These are phyloP conservation scores for Podospora pseudopauciseta DNA, from an alignment of 495 filamentous ascomycete genomes.

Conservation along the genomic window DNA sequence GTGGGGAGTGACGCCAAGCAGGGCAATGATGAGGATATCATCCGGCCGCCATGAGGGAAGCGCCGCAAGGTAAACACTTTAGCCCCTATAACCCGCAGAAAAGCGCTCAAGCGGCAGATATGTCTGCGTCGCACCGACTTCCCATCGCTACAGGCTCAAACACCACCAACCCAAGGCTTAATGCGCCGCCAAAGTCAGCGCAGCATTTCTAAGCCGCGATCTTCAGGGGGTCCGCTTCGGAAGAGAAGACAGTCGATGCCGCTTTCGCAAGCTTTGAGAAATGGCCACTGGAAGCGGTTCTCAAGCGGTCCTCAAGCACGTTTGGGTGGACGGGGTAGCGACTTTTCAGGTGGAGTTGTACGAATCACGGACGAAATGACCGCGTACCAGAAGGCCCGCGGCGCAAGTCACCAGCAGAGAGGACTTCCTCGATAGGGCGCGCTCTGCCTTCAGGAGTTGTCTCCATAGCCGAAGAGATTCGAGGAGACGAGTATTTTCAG, in stretches of 20 bases:
- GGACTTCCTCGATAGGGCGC: conserved; percentile 17
- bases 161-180: conserved; percentile 1
- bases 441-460: conserved; percentile 18
- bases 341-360: neutral
- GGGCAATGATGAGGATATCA: conserved; percentile 10
- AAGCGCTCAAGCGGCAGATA: conserved; percentile 14
- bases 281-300: neutral
- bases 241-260: conserved; percentile 12
- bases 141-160: conserved; percentile 11
- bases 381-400: conserved; percentile 10
- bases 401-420: conserved; percentile 20
- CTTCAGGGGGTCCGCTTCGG: conserved; percentile 10
- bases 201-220: conserved; percentile 5
- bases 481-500: conserved; percentile 17
- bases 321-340: no score
- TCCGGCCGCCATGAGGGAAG: neutral
- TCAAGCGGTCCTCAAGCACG: no score
- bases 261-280: conserved; percentile 13
- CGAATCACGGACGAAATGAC: conserved; percentile 13
- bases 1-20: conserved; percentile 15
- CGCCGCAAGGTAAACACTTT: conserved; percentile 1
- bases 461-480: conserved; percentile 17
- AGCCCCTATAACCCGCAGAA: no score
- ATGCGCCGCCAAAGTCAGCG: conserved; percentile 13
- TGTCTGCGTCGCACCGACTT: conserved; percentile 8